Evolutionary conservation across 306 rosid species (phyloP).

Genomic region (Oemleria cerasiformis): DNA sequence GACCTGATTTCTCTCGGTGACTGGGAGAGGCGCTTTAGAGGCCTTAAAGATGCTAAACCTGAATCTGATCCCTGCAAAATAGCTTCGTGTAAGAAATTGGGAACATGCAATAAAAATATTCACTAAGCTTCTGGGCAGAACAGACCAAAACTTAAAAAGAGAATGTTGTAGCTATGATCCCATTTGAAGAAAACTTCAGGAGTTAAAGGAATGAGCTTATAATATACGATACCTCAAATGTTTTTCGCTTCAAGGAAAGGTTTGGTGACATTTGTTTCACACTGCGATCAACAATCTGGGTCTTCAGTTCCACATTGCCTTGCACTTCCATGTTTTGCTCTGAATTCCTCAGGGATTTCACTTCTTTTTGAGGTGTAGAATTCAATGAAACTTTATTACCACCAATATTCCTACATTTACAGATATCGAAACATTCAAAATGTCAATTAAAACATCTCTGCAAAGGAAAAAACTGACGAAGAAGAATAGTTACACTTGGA

Average conservation of each 20-base stretch:
- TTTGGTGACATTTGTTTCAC: slow-evolving; percentile 40
- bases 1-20: slow-evolving; percentile 63
- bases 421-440: slow-evolving; percentile 23
- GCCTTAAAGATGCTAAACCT: slow-evolving; percentile 49
- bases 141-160: slow-evolving; percentile 18
- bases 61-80: slow-evolving; percentile 56
- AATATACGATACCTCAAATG: slow-evolving; percentile 48
- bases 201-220: slow-evolving; percentile 4
- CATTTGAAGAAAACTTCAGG: slow-evolving; percentile 5
- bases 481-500: slow-evolving; percentile 9
- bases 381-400: slow-evolving; percentile 32
- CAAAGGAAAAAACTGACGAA: slow-evolving; percentile 14
- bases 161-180: slow-evolving; percentile 12
- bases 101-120: slow-evolving; percentile 16
- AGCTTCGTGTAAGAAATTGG: slow-evolving; percentile 21
- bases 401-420: slow-evolving; percentile 38
- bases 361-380: slow-evolving; percentile 39
- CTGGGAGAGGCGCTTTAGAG: slow-evolving; percentile 56
- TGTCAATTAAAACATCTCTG: slow-evolving; percentile 4
- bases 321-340: slow-evolving; percentile 37
- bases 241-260: slow-evolving; percentile 58
- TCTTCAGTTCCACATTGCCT: slow-evolving; percentile 31
- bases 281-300: slow-evolving; percentile 26
- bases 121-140: slow-evolving; percentile 12
- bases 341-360: slow-evolving; percentile 23